Conservation (phyloP, 805 yeast genomes). For the Sungouiella thailandica region DNA sequence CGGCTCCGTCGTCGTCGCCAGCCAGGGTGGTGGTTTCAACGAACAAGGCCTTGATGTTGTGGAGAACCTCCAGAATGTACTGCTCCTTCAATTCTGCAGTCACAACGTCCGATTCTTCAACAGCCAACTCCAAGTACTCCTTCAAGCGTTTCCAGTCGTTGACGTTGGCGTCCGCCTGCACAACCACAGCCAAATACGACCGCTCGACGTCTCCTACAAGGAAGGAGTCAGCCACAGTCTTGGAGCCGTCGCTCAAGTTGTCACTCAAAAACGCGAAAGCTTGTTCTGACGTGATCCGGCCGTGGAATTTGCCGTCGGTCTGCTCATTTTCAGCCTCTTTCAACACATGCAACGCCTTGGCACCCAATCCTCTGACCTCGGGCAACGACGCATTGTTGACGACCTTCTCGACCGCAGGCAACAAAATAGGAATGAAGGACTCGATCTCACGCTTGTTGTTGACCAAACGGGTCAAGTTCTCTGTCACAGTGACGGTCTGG, state of each 20-base stretch:
- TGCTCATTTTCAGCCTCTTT: conserved; percentile 72
- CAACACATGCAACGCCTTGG: conserved; percentile 77
- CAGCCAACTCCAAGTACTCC: conserved; percentile 45
- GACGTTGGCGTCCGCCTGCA: conserved; percentile 39
- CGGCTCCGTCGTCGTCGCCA: conserved; percentile 70
- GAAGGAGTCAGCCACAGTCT: conserved; percentile 24
- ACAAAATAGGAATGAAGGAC: conserved; percentile 73
- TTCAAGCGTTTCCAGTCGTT: conserved; percentile 45
- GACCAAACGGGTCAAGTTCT: conserved; percentile 90
- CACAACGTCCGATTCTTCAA: conserved; percentile 9
- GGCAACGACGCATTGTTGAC: conserved; percentile 89
- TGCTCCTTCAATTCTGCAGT: conserved; percentile 26
- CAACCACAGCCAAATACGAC: conserved; percentile 42
- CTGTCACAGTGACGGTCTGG: conserved; percentile 94
- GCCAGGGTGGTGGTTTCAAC: conserved; percentile 44
- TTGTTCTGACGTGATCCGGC: conserved; percentile 57
- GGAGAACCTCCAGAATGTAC: conserved; percentile 42
- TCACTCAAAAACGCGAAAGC: conserved; percentile 41
- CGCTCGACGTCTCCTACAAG: conserved; percentile 24
- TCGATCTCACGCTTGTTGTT: conserved; percentile 91
- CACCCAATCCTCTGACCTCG: conserved; percentile 91
- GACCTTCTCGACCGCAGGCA: conserved; percentile 91
- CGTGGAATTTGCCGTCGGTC: conserved; percentile 69
- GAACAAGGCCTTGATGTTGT: conserved; percentile 49
- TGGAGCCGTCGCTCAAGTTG: conserved; percentile 11